phyloP scores from a whole-genome alignment of 495 filamentous ascomycete species.

The Parathielavia appendiculata region DNA sequence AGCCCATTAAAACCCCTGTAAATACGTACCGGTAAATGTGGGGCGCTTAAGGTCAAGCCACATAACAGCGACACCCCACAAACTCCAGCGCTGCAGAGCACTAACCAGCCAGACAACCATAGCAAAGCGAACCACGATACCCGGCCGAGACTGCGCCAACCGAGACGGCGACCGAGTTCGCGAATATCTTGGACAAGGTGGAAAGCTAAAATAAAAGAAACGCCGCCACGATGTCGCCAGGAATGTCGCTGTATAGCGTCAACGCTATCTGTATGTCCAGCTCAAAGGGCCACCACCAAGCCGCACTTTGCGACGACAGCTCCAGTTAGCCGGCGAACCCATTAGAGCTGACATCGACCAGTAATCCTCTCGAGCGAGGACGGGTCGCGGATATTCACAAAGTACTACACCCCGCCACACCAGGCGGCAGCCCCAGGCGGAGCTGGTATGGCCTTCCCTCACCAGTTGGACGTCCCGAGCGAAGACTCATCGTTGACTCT shows the following conservation, averaged over 20 bases:
- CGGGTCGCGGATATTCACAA: slow-evolving; percentile 82
- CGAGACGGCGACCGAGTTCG: background rate
- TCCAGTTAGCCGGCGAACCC: background rate
- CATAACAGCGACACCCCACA: slow-evolving; percentile 31
- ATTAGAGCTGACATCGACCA: slow-evolving; percentile 13
- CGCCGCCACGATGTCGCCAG: slow-evolving; percentile 39
- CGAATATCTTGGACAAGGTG: background rate
- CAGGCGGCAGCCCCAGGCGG: slow-evolving; percentile 45
- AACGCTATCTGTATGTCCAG: slow-evolving; percentile 68
- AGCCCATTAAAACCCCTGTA: slow-evolving; percentile 27
- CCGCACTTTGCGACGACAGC: background rate
- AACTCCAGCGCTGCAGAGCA: slow-evolving; percentile 12
- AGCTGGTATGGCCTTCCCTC: slow-evolving; percentile 11
- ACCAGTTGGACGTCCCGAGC: no score
- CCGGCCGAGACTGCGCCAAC: slow-evolving; percentile 6
- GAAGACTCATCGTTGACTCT: background rate
- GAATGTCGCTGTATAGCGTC: slow-evolving; percentile 84
- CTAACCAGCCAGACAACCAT: slow-evolving; percentile 4
- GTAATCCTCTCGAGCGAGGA: slow-evolving; percentile 72
- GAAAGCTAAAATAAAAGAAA: slow-evolving; percentile 5
- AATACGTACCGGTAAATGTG: slow-evolving; percentile 26
- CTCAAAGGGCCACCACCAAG: background rate
- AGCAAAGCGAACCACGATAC: slow-evolving; percentile 9
- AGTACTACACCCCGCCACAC: slow-evolving; percentile 92
- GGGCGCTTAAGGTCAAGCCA: slow-evolving; percentile 26